phyloP scores from a whole-genome alignment of 768 basidiomycete species.

The Psilocybe tampanensis region DNA sequence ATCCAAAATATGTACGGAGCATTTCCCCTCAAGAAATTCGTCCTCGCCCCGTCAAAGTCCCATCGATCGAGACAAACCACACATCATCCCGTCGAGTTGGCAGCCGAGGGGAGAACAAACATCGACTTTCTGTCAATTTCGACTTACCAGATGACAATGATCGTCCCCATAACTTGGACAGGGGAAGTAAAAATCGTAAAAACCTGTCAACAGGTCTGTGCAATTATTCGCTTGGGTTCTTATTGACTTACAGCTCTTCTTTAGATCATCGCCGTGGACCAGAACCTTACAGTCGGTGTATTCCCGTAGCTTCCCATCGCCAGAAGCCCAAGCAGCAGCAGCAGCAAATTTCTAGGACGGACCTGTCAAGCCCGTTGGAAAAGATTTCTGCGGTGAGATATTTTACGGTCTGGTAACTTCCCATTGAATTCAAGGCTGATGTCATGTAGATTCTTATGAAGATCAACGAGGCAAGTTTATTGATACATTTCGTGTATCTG shows the following conservation, averaged over 20 bases:
- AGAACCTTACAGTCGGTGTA: not conserved
- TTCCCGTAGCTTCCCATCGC: not conserved
- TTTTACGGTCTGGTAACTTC: not conserved
- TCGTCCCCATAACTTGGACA: not conserved
- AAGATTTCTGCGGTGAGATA: constrained; percentile 45
- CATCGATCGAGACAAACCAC: too few species aligned
- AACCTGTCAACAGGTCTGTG: not conserved
- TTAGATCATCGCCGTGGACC: not conserved
- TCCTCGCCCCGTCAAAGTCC: not conserved
- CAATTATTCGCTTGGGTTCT: not conserved
- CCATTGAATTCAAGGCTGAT: not conserved
- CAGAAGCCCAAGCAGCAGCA: not conserved
- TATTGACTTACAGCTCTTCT: not conserved
- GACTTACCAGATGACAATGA: not conserved
- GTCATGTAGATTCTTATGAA: constrained; percentile 46
- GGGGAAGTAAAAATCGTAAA: not conserved
- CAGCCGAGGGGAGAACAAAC: not conserved
- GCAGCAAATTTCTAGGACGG: not conserved
- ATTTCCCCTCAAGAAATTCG: not conserved
- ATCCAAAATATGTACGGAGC: not conserved
- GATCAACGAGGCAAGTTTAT: constrained; percentile 43
- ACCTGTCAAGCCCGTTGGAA: constrained; percentile 7
- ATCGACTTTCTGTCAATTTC: not conserved
- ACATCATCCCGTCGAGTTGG: not conserved
- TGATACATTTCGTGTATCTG: not conserved